A percentile compares a stretch with the other conserved stretches of the same genome.
Conservation (phyloP, 495 filamentous ascomycete species). For the Cercophora samala region DNA sequence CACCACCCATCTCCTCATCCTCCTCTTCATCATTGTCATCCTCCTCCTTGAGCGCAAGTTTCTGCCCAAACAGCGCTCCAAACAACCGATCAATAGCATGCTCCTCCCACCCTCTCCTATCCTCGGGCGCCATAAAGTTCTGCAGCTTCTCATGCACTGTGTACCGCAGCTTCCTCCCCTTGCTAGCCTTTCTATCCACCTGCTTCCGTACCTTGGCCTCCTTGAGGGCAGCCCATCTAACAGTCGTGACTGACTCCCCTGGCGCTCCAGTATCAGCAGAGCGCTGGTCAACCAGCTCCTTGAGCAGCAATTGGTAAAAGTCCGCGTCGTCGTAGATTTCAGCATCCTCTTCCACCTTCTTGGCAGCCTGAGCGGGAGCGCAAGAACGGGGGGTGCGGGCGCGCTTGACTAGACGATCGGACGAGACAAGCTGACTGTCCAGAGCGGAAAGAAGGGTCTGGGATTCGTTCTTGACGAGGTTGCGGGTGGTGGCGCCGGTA, state of each 20-base stretch:
- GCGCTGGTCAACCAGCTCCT: conserved; percentile 86
- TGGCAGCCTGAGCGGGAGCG: conserved; percentile 61
- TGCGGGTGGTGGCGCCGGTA: conserved; percentile 42
- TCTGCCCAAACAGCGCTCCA: conserved; percentile 79
- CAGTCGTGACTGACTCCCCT: conserved; percentile 44
- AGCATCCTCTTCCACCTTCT: conserved; percentile 48
- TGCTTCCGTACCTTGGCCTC: conserved; percentile 78
- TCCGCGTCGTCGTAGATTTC: conserved; percentile 85
- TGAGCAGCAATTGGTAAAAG: conserved; percentile 88
- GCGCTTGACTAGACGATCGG: conserved; percentile 62
- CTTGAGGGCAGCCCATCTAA: conserved; percentile 62
- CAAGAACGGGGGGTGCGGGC: conserved; percentile 67
- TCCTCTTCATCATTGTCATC: conserved; percentile 47
- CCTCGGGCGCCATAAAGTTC: conserved; percentile 96
- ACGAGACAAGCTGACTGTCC: conserved; percentile 66
- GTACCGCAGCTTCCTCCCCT: conserved; percentile 89
- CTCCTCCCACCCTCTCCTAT: conserved; percentile 70
- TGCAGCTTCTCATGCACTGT: conserved; percentile 94
- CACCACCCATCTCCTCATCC: conserved; percentile 56
- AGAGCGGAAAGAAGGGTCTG: conserved; percentile 70
- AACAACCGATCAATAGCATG: conserved; percentile 83
- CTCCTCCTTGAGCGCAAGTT: conserved; percentile 68
- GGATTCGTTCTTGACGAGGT: conserved; percentile 49
- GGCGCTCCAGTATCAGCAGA: conserved; percentile 55
- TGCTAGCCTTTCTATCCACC: conserved; percentile 91